Percentiles rank a stretch among this genome's conserved stretches.
These are phyloP conservation scores for Forsythia suspensa DNA, from an alignment of 257 asterid genomes.

Conservation along the genomic window DNA sequence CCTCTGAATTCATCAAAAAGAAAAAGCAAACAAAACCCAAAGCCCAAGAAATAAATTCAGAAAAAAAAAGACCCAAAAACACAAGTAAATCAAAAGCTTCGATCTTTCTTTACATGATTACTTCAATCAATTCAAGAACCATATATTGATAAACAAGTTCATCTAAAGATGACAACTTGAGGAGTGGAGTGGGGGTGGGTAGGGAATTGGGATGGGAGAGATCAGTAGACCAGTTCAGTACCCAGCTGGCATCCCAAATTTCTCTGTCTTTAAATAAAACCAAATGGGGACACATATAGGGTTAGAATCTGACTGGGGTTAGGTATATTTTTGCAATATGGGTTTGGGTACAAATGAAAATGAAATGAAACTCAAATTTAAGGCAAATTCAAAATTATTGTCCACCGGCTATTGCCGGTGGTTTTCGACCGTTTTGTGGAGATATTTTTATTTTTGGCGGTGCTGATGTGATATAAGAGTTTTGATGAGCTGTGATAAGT, in stretches of 20 bases:
- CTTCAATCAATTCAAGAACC: conserved; percentile 11
- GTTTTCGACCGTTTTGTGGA: not conserved
- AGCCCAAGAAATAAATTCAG: not conserved
- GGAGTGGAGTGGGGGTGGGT: not conserved
- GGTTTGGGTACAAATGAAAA: conserved; percentile 5
- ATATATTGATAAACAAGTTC: not conserved
- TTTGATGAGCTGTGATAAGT: not conserved
- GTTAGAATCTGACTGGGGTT: conserved; percentile 36
- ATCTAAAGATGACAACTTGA: not conserved
- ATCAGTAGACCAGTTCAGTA: not conserved
- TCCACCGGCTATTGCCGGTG: not conserved
- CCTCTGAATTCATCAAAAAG: not conserved
- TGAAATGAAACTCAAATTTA: conserved; percentile 45
- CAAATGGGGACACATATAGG: conserved; percentile 10
- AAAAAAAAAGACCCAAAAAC: not conserved
- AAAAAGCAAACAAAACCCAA: not conserved
- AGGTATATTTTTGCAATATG: conserved; percentile 17
- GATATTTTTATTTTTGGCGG: not conserved
- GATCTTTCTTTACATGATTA: not conserved
- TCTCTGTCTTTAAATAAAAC: conserved; percentile 21
- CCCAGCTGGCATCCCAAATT: conserved; percentile 9
- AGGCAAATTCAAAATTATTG: conserved; percentile 27
- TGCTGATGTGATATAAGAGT: not conserved
- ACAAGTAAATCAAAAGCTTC: not conserved
- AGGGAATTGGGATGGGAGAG: not conserved